Percentiles rank a stretch among this genome's conserved stretches.
Evolutionary conservation across 2,329 filamentous ascomycete genomes (phyloP).

Genomic region (Akanthomyces lecanii): DNA sequence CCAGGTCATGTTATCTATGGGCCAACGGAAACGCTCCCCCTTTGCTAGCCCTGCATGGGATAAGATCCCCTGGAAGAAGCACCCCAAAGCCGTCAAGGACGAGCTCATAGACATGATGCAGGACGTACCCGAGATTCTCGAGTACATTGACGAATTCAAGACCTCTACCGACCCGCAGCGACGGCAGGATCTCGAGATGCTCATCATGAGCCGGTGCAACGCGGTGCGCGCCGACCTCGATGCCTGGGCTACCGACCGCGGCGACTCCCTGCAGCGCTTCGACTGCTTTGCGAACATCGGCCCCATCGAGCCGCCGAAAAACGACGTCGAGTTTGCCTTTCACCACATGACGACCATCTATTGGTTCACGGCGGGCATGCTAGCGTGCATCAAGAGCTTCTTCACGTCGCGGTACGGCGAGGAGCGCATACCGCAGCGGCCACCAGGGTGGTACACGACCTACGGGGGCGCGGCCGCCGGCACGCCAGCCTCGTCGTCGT

Average conservation of each 20-base stretch:
- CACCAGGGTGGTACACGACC: conserved; percentile 1
- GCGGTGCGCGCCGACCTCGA: conserved; percentile 14
- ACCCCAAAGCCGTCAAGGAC: conserved; percentile 29
- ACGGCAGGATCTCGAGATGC: conserved; percentile 5
- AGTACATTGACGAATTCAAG: conserved; percentile 26
- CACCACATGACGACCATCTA: conserved; percentile 19
- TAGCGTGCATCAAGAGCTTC: conserved; percentile 13
- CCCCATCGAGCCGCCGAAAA: conserved; percentile 16
- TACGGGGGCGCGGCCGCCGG: neutral
- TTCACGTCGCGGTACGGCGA: conserved; percentile 7
- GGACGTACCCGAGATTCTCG: conserved; percentile 26
- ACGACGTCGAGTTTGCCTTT: conserved; percentile 19
- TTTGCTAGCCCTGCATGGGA: conserved; percentile 30
- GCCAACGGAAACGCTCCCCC: conserved; percentile 21
- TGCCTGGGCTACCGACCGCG: conserved; percentile 18
- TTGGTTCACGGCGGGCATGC: conserved; percentile 18
- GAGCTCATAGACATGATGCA: conserved; percentile 29
- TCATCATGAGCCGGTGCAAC: conserved; percentile 18
- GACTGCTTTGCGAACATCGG: conserved; percentile 16
- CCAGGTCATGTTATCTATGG: conserved; percentile 20
- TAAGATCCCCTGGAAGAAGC: conserved; percentile 28
- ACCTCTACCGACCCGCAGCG: conserved; percentile 16
- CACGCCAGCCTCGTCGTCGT: neutral
- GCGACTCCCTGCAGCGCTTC: conserved; percentile 15
- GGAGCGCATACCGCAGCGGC: conserved; percentile 3